Conservation (phyloP, 805 yeast species). For the Torulaspora franciscae region DNA sequence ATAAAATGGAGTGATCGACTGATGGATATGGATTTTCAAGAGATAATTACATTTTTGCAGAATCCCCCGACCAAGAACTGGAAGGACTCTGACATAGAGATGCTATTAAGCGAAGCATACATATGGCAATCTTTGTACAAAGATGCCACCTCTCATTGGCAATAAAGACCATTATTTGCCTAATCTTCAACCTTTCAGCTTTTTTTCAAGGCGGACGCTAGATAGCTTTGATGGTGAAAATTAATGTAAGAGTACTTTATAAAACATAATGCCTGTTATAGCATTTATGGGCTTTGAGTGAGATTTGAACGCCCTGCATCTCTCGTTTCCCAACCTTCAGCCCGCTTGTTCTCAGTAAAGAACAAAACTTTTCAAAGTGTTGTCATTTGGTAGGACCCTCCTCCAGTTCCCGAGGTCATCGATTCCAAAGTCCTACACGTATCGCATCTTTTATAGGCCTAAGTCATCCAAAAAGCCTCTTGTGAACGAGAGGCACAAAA, state of each 20-base stretch:
- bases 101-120: slow-evolving; percentile 89
- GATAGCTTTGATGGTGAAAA: slow-evolving; percentile 3
- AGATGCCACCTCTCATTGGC: slow-evolving; percentile 83
- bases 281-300: neutral
- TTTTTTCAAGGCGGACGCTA: neutral
- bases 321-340: neutral
- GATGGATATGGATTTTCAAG: slow-evolving; percentile 88
- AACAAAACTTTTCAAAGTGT: slow-evolving; percentile 12
- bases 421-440: neutral
- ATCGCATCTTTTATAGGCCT: neutral
- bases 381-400: slow-evolving; percentile 3
- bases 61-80: slow-evolving; percentile 82
- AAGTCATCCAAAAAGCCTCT: slow-evolving; percentile 1
- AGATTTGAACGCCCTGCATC: neutral
- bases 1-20: slow-evolving; percentile 79
- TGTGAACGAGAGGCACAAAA: neutral
- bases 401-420: slow-evolving; percentile 3
- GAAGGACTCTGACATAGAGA: slow-evolving; percentile 85
- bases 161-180: slow-evolving; percentile 21
- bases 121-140: slow-evolving; percentile 94
- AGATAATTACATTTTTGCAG: slow-evolving; percentile 84
- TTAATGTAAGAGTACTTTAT: neutral
- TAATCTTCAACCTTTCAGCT: neutral
- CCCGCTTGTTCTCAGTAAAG: neutral
- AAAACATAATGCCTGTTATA: neutral